These are phyloP conservation scores for Solanum hybrid DNA, from an alignment of 305 asterid species.

Conservation along the genomic window DNA sequence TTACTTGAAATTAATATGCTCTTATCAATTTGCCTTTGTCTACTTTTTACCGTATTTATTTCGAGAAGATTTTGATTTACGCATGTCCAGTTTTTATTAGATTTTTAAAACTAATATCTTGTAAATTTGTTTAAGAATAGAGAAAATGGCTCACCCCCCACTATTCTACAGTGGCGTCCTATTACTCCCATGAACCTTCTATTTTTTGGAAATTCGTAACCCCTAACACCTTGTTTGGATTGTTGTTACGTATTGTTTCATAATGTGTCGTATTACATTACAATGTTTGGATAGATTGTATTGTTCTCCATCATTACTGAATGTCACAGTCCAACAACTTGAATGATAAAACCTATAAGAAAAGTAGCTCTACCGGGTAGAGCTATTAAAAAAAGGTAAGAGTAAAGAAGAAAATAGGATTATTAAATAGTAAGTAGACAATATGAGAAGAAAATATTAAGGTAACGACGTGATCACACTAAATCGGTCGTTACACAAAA, in stretches of 20 bases:
- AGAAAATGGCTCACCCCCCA: neutral
- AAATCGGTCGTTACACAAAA: neutral
- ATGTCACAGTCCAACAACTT: neutral
- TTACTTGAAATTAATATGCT: neutral
- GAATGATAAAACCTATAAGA: neutral
- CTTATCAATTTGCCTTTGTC: neutral
- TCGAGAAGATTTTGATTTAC: neutral
- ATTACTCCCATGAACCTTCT: neutral
- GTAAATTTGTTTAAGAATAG: neutral
- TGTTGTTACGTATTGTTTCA: neutral
- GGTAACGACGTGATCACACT: neutral
- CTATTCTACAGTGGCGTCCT: neutral
- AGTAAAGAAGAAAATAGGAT: neutral
- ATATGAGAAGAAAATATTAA: neutral
- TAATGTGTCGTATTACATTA: neutral
- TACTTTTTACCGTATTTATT: neutral
- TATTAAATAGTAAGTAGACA: neutral
- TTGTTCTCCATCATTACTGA: neutral
- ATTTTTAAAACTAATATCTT: neutral
- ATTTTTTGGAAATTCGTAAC: neutral
- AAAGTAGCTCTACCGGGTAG: neutral
- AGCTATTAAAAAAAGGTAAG: neutral
- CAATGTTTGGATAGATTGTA: neutral
- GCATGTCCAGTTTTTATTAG: neutral
- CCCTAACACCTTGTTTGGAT: neutral